phyloP scores from a whole-genome alignment of 2,329 filamentous ascomycete genomes.

The Fusarium fujikuroi region DNA sequence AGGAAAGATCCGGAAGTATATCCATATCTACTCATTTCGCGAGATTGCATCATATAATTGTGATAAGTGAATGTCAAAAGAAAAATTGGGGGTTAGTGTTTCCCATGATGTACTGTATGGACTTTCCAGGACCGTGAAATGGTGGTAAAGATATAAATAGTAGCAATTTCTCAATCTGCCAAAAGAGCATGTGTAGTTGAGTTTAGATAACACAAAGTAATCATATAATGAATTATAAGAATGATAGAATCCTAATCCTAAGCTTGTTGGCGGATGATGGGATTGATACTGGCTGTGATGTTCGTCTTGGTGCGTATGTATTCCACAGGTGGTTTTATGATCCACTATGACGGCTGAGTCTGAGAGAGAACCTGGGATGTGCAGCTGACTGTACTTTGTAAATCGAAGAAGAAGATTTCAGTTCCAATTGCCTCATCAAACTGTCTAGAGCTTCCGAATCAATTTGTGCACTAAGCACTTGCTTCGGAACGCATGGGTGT shows the following conservation, averaged over 20 bases:
- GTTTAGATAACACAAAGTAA: neutral
- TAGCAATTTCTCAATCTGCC: neutral
- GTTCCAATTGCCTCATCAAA: neutral
- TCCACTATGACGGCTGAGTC: constrained; percentile 19
- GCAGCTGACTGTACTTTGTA: neutral
- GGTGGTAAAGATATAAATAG: neutral
- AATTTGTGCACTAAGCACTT: neutral
- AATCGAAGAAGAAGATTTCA: neutral
- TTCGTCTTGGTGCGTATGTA: neutral
- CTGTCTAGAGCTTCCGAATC: neutral
- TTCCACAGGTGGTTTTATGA: neutral
- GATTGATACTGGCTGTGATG: neutral
- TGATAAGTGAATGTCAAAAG: neutral
- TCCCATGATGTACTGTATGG: neutral
- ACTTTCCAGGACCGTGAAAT: too few species aligned
- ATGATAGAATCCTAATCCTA: neutral
- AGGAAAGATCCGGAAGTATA: neutral
- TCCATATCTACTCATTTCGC: neutral
- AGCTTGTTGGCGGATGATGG: neutral
- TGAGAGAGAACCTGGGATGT: neutral
- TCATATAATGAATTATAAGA: neutral
- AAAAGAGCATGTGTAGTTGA: neutral
- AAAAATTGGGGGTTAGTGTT: neutral
- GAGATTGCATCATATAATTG: constrained; percentile 3
- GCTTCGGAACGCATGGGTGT: neutral